Evolutionary conservation across 176 grass and related monocot genomes (phyloP).

Genomic region (Thalia dealbata): DNA sequence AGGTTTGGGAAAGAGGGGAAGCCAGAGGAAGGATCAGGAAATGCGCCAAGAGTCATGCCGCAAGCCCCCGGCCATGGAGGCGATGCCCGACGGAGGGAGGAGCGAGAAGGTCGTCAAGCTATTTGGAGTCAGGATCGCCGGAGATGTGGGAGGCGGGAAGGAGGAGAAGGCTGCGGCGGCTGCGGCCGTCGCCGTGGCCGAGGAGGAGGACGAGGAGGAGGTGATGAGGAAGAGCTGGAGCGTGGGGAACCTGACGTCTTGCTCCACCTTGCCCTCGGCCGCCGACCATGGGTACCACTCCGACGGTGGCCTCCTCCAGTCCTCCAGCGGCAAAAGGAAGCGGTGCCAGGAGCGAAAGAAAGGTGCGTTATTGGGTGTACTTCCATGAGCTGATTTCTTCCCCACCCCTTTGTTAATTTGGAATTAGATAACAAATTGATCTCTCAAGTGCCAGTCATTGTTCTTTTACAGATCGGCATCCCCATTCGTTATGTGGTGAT

Average conservation of each 20-base stretch:
- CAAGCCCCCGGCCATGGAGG: background rate
- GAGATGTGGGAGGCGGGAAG: background rate
- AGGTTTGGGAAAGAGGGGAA: background rate
- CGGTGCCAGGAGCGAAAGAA: background rate
- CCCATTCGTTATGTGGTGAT: no score
- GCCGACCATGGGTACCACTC: slow-evolving; percentile 2
- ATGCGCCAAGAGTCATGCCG: background rate
- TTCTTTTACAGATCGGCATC: no score
- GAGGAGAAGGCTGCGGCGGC: background rate
- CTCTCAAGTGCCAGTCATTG: no score
- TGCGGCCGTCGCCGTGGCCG: background rate
- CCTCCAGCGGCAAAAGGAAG: background rate
- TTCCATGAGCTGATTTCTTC: no score
- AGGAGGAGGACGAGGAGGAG: background rate
- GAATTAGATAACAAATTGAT: no score
- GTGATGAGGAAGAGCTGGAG: slow-evolving; percentile 3
- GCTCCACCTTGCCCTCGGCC: background rate
- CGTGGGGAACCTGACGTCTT: background rate
- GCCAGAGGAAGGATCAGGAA: no score
- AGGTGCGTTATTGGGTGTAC: background rate
- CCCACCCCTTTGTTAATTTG: no score
- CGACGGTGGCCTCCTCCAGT: background rate
- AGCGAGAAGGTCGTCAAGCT: background rate
- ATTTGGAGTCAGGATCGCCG: background rate
- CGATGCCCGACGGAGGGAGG: background rate